Evolutionary conservation across 108 stramenopile genomes (phyloP), one percentile per base, ranked within the genome.

Genomic region (Schizochytrium sp.): DNA sequence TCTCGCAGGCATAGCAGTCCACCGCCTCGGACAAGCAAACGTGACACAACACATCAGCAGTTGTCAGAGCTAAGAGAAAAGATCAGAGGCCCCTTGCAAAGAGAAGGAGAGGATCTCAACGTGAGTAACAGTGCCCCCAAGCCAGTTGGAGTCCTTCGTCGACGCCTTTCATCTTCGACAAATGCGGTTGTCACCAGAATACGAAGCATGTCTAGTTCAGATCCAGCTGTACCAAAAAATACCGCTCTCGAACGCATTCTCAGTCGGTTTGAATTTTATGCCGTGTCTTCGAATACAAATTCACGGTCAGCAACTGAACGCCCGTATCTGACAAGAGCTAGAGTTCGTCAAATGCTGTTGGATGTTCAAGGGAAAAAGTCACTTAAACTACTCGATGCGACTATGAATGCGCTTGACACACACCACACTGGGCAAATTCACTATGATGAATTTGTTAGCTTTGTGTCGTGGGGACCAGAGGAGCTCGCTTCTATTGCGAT

Each of bases 361-460:
- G 42, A 69, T 38, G 64, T 69, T 38, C 64, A 69, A 69, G 64
- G 64, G 0, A 69, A 69, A 0, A 38, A 15, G 44, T 69, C 64
- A 38, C 19, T 0, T 7, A 69, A 69, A 44, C 2, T 69, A 2
- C 42, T 69, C 19, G 44, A 44, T 38, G 64, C 64, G 15, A 44
- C 44, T 44, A 69, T 69, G 64, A 44, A 69, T 15, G 0, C 76
- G 0, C 50, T 83, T 53, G 53, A 83, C 47, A 83, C 53, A 10
- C 47, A 55, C 10, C 76, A 55, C 76, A 83, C 28, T 2, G 76
- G 76, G n/a, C 49, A 50, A 10, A 83, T 83, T 42, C 55, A 49
- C 47, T 83, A 55, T 55, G 76, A 83, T 53, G 76, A 83, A 28
- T 83, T 83, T 83, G 76, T 83, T 17, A 83, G 76, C 53, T 83